Conservation (phyloP, 1,139 yeast species). For the Arxiozyma bovina region DNA sequence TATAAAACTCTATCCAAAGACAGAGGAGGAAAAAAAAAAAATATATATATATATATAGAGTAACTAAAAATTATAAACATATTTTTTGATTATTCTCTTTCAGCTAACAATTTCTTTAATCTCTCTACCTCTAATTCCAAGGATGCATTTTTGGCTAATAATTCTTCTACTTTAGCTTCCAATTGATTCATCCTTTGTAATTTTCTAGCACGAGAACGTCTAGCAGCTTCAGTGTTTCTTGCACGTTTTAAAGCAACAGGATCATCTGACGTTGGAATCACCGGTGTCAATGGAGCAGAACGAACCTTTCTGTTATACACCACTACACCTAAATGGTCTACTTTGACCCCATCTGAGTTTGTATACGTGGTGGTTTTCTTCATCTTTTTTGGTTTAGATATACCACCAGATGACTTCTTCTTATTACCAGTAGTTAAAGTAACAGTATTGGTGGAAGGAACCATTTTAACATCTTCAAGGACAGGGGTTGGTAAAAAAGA, state of each 20-base stretch:
- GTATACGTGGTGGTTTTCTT: conserved; percentile 4
- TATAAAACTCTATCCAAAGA: background rate
- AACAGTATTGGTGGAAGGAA: background rate
- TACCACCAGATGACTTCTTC: conserved; percentile 6
- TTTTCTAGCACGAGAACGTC: conserved; percentile 90
- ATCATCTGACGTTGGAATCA: conserved; percentile 50
- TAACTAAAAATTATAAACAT: background rate
- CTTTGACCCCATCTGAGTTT: conserved; percentile 23
- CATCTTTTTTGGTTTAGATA: conserved; percentile 2
- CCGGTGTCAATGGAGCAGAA: conserved; percentile 56
- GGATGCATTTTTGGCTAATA: conserved; percentile 45
- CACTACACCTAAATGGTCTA: conserved; percentile 56
- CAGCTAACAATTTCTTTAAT: conserved; percentile 42
- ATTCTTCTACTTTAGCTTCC: conserved; percentile 64
- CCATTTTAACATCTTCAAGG: conserved; percentile 21
- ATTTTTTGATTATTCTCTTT: background rate
- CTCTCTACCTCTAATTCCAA: conserved; percentile 53
- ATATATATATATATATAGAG: conserved; percentile 1
- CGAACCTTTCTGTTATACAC: conserved; percentile 58
- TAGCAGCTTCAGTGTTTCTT: conserved; percentile 92
- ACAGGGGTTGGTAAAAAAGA: conserved; percentile 30
- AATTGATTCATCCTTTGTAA: conserved; percentile 79
- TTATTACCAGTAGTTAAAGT: conserved; percentile 3
- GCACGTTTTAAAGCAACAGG: conserved; percentile 76
- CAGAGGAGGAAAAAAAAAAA: too few relatives aligned